Percentiles rank a stretch among this genome's conserved stretches.
These are phyloP conservation scores for Diaporthe vaccinii DNA, from an alignment of 2,329 filamentous ascomycete genomes.

Conservation along the genomic window DNA sequence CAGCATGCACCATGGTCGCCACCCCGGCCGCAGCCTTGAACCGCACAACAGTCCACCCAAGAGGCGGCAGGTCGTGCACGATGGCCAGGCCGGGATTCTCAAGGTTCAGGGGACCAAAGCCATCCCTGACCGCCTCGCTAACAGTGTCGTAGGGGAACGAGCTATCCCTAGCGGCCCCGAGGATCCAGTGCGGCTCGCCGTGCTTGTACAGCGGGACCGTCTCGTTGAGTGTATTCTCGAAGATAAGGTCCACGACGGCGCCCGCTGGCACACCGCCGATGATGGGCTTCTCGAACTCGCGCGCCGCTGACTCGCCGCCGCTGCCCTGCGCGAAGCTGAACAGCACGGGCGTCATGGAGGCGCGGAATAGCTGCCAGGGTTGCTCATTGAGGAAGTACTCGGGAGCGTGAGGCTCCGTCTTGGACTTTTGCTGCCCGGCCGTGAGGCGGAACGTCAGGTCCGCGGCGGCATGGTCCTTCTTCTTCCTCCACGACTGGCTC, in stretches of 20 bases:
- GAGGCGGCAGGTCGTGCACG: conserved; percentile 41
- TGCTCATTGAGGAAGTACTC: conserved; percentile 37
- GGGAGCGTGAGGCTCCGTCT: conserved; percentile 34
- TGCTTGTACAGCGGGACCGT: conserved; percentile 44
- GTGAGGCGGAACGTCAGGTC: conserved; percentile 40
- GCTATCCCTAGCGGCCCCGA: conserved; percentile 37
- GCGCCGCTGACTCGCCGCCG: conserved; percentile 22
- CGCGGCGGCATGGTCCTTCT: conserved; percentile 15
- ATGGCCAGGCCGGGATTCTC: conserved; percentile 36
- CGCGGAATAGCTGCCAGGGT: conserved; percentile 39
- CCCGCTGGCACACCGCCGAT: conserved; percentile 12
- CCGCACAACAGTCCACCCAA: conserved; percentile 41
- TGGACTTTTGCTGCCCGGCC: conserved; percentile 28
- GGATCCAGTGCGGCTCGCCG: conserved; percentile 43
- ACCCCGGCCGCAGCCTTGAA: conserved; percentile 37
- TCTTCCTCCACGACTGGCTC: not conserved
- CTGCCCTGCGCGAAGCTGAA: conserved; percentile 37
- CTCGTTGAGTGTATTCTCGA: conserved; percentile 30
- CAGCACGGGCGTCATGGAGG: conserved; percentile 42
- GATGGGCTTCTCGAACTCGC: conserved; percentile 36
- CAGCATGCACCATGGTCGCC: conserved; percentile 41
- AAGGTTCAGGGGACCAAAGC: conserved; percentile 28
- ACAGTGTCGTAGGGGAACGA: conserved; percentile 37
- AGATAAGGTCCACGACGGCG: conserved; percentile 40
- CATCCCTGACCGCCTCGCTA: not conserved